Percentiles rank a stretch among this genome's conserved stretches.
These are phyloP conservation scores for Phylloporus rhodoxanthus DNA, from an alignment of 768 basidiomycete species.

Conservation along the genomic window DNA sequence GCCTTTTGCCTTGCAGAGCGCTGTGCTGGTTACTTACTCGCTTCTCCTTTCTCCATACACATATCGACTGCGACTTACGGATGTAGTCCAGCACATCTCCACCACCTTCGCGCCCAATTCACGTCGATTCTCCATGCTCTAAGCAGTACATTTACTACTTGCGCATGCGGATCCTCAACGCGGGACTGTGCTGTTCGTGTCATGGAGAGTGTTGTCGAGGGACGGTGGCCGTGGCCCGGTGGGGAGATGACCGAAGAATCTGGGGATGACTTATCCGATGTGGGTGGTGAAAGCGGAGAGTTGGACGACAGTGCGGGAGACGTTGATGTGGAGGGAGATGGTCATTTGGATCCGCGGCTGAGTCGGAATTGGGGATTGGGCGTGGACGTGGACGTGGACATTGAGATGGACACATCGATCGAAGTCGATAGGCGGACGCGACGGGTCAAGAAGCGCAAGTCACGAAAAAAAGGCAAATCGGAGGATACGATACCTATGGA, in stretches of 20 bases:
- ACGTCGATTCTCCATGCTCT: constrained; percentile 65
- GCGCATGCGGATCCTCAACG: constrained; percentile 62
- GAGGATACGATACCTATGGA: constrained; percentile 28
- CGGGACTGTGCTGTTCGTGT: constrained; percentile 57
- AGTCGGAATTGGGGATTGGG: constrained; percentile 17
- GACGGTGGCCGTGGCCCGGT: constrained; percentile 27
- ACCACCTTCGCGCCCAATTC: constrained; percentile 58
- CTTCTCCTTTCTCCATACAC: neutral
- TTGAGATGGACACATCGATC: constrained; percentile 14
- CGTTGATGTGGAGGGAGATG: constrained; percentile 25
- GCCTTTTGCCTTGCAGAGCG: constrained; percentile 23
- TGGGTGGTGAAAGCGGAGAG: constrained; percentile 10
- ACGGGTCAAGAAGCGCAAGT: constrained; percentile 18
- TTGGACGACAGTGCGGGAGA: constrained; percentile 14
- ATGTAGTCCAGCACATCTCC: constrained; percentile 41
- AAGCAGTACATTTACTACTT: constrained; percentile 65
- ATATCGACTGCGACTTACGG: neutral
- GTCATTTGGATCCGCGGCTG: neutral
- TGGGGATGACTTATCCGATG: constrained; percentile 15
- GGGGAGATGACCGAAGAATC: constrained; percentile 26
- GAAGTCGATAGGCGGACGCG: constrained; percentile 4
- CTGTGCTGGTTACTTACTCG: neutral
- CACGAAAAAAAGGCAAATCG: constrained; percentile 12
- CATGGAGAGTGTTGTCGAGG: constrained; percentile 62
- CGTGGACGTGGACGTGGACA: constrained; percentile 22